Percentiles rank a stretch among this genome's conserved stretches.
These are phyloP conservation scores for Lipomyces kockii DNA, from an alignment of 805 yeast species.

Conservation along the genomic window DNA sequence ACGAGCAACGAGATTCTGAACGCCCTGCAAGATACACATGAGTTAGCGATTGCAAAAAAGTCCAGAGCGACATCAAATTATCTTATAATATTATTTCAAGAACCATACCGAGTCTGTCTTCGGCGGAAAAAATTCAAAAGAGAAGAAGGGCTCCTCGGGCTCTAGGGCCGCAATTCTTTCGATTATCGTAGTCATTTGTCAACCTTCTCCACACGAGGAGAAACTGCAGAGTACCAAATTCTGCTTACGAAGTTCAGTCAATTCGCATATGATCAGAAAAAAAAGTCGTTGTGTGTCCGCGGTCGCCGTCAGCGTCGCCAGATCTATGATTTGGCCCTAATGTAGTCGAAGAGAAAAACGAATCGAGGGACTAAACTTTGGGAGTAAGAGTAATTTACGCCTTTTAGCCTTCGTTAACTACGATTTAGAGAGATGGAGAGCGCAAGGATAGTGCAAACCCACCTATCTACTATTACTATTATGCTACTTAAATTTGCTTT, in stretches of 20 bases:
- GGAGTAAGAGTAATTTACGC: neutral
- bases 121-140: conserved; percentile 97
- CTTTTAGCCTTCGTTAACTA: too few species aligned
- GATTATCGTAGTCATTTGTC: conserved; percentile 32
- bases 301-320: neutral
- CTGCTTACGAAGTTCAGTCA: neutral
- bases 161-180: conserved; percentile 58
- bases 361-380: neutral
- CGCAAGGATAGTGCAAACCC: neutral
- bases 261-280: neutral
- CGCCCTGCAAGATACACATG: conserved; percentile 54
- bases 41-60: neutral
- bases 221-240: neutral
- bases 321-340: neutral
- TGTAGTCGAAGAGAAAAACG: too few species aligned
- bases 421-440: neutral
- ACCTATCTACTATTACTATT: neutral
- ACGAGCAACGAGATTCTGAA: conserved; percentile 81
- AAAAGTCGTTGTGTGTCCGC: neutral
- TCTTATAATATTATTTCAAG: neutral
- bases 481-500: neutral
- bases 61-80: neutral
- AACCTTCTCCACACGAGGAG: neutral
- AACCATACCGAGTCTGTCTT: conserved; percentile 70
- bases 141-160: conserved; percentile 66